Conservation (phyloP, 2,329 filamentous ascomycete species). For the Cordyceps farinosa region DNA sequence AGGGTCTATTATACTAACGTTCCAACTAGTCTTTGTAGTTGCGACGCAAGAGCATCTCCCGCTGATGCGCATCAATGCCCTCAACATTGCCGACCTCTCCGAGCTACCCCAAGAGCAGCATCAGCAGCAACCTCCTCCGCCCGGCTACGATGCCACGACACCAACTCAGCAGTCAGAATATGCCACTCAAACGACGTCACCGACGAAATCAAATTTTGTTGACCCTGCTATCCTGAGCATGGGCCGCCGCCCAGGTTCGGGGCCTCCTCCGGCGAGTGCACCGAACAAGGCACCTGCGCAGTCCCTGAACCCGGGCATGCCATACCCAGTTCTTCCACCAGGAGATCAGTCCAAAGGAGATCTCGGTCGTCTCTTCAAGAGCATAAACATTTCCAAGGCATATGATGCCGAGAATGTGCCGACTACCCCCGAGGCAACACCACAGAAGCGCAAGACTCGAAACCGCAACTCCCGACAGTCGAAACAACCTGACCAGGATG, state of each 20-base stretch:
- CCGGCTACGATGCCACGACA: slow-evolving; percentile 27
- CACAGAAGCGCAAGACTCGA: slow-evolving; percentile 32
- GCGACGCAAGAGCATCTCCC: slow-evolving; percentile 40
- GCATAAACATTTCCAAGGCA: slow-evolving; percentile 24
- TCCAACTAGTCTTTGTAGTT: slow-evolving; percentile 36
- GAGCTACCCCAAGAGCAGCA: slow-evolving; percentile 34
- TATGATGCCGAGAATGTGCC: slow-evolving; percentile 23
- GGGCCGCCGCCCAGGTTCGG: slow-evolving; percentile 39
- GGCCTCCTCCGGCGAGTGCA: slow-evolving; percentile 24
- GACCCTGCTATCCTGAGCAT: slow-evolving; percentile 82
- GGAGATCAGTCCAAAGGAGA: background rate
- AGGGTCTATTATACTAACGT: background rate
- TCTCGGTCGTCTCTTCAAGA: slow-evolving; percentile 20
- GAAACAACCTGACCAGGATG: slow-evolving; percentile 25
- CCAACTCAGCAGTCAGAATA: slow-evolving; percentile 12
- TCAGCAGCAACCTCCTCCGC: slow-evolving; percentile 25
- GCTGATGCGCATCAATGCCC: slow-evolving; percentile 44
- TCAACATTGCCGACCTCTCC: slow-evolving; percentile 44
- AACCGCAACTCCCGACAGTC: slow-evolving; percentile 32
- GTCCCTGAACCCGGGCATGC: slow-evolving; percentile 23
- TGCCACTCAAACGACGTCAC: slow-evolving; percentile 28
- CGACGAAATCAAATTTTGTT: slow-evolving; percentile 57
- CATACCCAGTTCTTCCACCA: background rate
- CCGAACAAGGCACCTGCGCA: slow-evolving; percentile 30
- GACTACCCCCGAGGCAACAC: slow-evolving; percentile 23